Evolutionary conservation across 192 early-diverging fungal genomes (phyloP).

Genomic region (Powellomyces hirtus): DNA sequence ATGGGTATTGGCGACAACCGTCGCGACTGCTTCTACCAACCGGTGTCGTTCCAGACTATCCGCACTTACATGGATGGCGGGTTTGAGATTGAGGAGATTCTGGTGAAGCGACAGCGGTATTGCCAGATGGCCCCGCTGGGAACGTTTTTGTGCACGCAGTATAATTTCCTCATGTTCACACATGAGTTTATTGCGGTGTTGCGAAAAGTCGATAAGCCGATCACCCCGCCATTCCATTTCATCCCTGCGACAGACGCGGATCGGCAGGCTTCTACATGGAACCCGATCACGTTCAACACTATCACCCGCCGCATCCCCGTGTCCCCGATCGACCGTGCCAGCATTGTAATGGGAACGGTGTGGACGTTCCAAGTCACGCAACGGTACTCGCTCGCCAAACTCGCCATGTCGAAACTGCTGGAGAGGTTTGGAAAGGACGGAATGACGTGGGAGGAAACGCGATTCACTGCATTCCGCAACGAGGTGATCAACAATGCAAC

Average conservation of each 20-base stretch:
- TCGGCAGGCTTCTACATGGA: neutral
- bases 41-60: slow-evolving; percentile 81
- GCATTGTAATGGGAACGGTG: slow-evolving; percentile 88
- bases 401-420: slow-evolving; percentile 62
- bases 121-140: slow-evolving; percentile 84
- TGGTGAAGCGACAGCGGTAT: slow-evolving; percentile 87
- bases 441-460: slow-evolving; percentile 76
- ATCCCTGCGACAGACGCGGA: neutral
- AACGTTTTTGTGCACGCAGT: slow-evolving; percentile 82
- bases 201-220: slow-evolving; percentile 11
- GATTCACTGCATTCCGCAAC: slow-evolving; percentile 37
- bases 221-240: neutral
- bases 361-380: slow-evolving; percentile 77
- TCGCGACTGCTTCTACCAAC: slow-evolving; percentile 85
- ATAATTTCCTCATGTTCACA: slow-evolving; percentile 90
- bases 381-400: slow-evolving; percentile 57
- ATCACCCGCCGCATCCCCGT: slow-evolving; percentile 57
- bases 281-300: neutral
- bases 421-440: slow-evolving; percentile 85
- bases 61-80: slow-evolving; percentile 76
- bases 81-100: slow-evolving; percentile 87
- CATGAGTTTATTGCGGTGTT: slow-evolving; percentile 90
- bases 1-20: slow-evolving; percentile 94
- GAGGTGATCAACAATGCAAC: neutral
- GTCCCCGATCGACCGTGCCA: slow-evolving; percentile 75